A percentile compares a stretch with the other conserved stretches of the same genome.
Evolutionary conservation across 306 rosid genomes (phyloP).

Genomic region (Quercus dentata): DNA sequence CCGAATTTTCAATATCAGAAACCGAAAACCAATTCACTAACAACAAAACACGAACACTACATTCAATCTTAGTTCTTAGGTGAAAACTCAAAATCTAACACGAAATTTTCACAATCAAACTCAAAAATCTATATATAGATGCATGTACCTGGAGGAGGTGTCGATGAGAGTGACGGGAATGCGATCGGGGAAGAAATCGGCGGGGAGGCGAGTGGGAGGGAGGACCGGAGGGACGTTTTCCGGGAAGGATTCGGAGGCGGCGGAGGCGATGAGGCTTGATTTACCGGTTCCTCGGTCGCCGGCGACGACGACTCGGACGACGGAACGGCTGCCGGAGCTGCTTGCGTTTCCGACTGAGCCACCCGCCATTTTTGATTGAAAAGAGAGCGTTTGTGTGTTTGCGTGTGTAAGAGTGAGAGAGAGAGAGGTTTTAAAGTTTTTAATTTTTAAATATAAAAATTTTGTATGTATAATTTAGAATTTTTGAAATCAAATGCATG

Average conservation of each 20-base stretch:
- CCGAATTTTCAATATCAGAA: background rate
- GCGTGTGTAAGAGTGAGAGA: background rate
- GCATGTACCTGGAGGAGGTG: slow-evolving; percentile 67
- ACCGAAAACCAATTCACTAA: too few relatives aligned
- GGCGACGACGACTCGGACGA: slow-evolving; percentile 67
- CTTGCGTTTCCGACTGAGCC: background rate
- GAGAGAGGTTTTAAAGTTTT: too few relatives aligned
- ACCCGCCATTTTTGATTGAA: slow-evolving; percentile 9
- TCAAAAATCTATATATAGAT: background rate
- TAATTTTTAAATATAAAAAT: too few relatives aligned
- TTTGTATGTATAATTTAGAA: too few relatives aligned
- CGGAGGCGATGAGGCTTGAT: slow-evolving; percentile 66
- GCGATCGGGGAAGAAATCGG: slow-evolving; percentile 60
- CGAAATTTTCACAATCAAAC: too few relatives aligned
- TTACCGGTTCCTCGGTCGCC: slow-evolving; percentile 71
- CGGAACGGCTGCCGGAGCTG: slow-evolving; percentile 26
- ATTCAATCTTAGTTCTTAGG: too few relatives aligned
- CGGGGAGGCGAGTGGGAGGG: slow-evolving; percentile 69
- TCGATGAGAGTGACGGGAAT: slow-evolving; percentile 74
- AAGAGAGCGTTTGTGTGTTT: background rate
- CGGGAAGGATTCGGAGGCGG: slow-evolving; percentile 60
- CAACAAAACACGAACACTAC: too few relatives aligned
- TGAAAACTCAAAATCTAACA: background rate
- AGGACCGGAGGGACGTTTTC: slow-evolving; percentile 59
- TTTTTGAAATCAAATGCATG: too few relatives aligned